A percentile compares a stretch with the other conserved stretches of the same genome.
Conservation (phyloP, 2,329 filamentous ascomycete genomes). For the Colletotrichum sp. region DNA sequence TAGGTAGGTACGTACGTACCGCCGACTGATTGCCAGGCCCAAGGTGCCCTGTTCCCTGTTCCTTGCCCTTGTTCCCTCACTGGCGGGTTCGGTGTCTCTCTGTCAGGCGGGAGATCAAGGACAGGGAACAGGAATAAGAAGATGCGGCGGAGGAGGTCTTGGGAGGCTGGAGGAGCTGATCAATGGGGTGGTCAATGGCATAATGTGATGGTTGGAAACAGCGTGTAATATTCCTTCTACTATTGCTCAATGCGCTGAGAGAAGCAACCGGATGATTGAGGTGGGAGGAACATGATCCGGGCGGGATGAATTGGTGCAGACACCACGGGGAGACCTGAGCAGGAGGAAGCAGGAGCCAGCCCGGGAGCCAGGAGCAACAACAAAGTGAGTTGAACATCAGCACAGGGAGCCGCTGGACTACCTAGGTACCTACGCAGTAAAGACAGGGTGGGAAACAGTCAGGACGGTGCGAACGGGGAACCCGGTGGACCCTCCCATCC, state of each 20-base stretch:
- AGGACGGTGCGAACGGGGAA: neutral
- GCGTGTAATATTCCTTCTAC: neutral
- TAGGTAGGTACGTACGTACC: no score
- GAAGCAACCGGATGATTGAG: neutral
- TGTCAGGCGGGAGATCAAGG: constrained; percentile 5
- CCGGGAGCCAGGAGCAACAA: neutral
- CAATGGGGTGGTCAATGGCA: neutral
- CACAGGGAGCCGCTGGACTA: no score
- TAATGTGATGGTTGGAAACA: neutral
- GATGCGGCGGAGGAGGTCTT: neutral
- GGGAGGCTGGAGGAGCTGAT: neutral
- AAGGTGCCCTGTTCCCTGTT: neutral
- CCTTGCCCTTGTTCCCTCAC: neutral
- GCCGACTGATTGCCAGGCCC: neutral
- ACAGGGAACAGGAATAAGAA: neutral
- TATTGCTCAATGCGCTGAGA: neutral
- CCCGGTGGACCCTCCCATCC: neutral
- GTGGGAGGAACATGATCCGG: neutral
- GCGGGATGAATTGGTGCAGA: neutral
- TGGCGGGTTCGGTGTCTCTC: neutral
- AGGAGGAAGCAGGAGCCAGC: neutral
- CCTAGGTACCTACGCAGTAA: no score
- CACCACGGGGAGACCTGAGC: neutral
- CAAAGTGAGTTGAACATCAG: neutral
- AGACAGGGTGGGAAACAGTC: neutral